phyloP scores from a whole-genome alignment of 2,329 filamentous ascomycete genomes.

The Cryphonectria japonica region DNA sequence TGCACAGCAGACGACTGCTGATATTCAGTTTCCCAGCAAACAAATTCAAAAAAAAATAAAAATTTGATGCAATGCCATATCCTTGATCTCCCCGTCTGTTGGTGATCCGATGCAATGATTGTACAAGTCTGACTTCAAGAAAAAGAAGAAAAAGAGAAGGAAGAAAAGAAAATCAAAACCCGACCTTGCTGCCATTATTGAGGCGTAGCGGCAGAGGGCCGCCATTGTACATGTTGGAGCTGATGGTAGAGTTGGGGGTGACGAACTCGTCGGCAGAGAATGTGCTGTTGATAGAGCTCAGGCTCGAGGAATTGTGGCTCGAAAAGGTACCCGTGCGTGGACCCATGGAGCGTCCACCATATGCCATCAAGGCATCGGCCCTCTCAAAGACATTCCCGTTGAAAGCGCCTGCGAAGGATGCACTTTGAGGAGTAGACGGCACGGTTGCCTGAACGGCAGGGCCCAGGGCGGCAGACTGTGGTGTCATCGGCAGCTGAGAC shows the following conservation, averaged over 20 bases:
- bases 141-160: not conserved
- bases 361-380: slow-evolving; percentile 60
- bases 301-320: slow-evolving; percentile 63
- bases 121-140: not conserved
- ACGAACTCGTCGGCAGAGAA: slow-evolving; percentile 36
- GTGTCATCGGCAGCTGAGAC: slow-evolving; percentile 73
- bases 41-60: not conserved
- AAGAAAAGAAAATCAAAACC: slow-evolving; percentile 31
- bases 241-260: slow-evolving; percentile 38
- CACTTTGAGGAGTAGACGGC: slow-evolving; percentile 68
- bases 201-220: slow-evolving; percentile 37
- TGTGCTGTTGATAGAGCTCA: slow-evolving; percentile 39
- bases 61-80: not conserved
- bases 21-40: not conserved
- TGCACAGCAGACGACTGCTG: slow-evolving; percentile 1
- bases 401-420: slow-evolving; percentile 59
- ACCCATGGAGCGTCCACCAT: slow-evolving; percentile 59
- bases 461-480: slow-evolving; percentile 84
- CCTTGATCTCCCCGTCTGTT: not conserved
- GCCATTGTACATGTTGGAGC: slow-evolving; percentile 31
- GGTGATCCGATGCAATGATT: slow-evolving; percentile 4
- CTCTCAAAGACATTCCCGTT: slow-evolving; percentile 64
- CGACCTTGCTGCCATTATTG: slow-evolving; percentile 37
- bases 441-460: slow-evolving; percentile 90
- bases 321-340: slow-evolving; percentile 62